Percentiles rank a stretch among this genome's conserved stretches.
These are phyloP conservation scores for Apostasia ramifera DNA, from an alignment of 106 monocot genomes.

Conservation along the genomic window DNA sequence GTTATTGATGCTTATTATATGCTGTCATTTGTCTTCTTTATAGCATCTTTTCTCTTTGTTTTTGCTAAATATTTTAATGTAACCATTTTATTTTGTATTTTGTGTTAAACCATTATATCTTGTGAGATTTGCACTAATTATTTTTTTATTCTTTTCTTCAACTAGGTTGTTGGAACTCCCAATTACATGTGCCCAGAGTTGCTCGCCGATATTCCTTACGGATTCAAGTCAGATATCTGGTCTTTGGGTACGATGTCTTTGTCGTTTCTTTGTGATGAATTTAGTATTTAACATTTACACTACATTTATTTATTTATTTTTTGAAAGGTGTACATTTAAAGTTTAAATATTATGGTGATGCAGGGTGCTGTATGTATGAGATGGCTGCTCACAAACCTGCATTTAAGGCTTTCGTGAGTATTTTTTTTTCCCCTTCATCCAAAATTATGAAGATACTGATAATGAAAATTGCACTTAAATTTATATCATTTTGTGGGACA, in stretches of 20 bases:
- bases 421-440: background rate
- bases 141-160: background rate
- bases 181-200: conserved; percentile 99
- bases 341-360: background rate
- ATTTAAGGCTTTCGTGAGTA: conserved; percentile 98
- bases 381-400: conserved; percentile 99
- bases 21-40: no score
- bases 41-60: no score
- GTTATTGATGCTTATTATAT: no score
- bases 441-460: no score
- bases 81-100: no score
- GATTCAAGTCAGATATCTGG: conserved; percentile 99
- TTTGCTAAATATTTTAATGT: no score
- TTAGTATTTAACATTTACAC: background rate
- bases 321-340: no score
- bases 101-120: no score
- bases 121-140: no score
- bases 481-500: no score
- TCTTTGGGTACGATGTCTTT: conserved; percentile 57
- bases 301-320: no score
- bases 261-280: background rate
- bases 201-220: conserved; percentile 98
- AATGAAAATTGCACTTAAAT: no score
- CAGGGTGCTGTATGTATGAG: conserved; percentile 99
- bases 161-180: conserved; percentile 96